Percentiles rank a stretch among this genome's conserved stretches.
These are phyloP conservation scores for Cercospora zeae-maydis DNA, from an alignment of 2,329 filamentous ascomycete genomes.

Conservation along the genomic window DNA sequence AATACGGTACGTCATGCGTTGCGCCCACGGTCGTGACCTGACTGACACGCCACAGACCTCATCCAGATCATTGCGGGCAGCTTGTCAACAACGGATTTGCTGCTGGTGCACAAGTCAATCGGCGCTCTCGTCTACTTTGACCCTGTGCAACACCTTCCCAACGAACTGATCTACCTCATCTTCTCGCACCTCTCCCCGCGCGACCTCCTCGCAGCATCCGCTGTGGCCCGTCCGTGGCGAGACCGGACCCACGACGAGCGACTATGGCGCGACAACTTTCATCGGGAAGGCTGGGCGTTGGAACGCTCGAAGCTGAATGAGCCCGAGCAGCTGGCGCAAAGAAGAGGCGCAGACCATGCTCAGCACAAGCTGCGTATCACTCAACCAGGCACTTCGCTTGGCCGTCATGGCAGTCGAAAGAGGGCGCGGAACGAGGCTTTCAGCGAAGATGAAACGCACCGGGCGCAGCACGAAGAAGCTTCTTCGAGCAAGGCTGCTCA, in stretches of 20 bases:
- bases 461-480: background rate
- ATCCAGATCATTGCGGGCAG: background rate
- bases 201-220: constrained; percentile 74
- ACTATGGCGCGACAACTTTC: constrained; percentile 81
- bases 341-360: constrained; percentile 16
- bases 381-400: constrained; percentile 52
- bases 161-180: constrained; percentile 86
- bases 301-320: constrained; percentile 29
- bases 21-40: background rate
- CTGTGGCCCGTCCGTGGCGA: constrained; percentile 78
- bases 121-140: constrained; percentile 75
- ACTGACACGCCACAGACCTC: background rate
- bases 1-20: background rate
- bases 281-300: constrained; percentile 72
- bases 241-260: constrained; percentile 75
- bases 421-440: constrained; percentile 34
- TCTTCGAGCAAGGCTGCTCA: background rate
- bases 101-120: constrained; percentile 36
- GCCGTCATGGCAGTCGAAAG: constrained; percentile 31
- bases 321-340: constrained; percentile 21
- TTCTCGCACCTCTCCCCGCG: constrained; percentile 79
- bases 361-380: constrained; percentile 54
- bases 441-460: constrained; percentile 28
- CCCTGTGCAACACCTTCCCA: constrained; percentile 78
- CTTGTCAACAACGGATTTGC: background rate